Evolutionary conservation across 2,329 filamentous ascomycete genomes (phyloP).

Genomic region (Colletotrichum sp.): DNA sequence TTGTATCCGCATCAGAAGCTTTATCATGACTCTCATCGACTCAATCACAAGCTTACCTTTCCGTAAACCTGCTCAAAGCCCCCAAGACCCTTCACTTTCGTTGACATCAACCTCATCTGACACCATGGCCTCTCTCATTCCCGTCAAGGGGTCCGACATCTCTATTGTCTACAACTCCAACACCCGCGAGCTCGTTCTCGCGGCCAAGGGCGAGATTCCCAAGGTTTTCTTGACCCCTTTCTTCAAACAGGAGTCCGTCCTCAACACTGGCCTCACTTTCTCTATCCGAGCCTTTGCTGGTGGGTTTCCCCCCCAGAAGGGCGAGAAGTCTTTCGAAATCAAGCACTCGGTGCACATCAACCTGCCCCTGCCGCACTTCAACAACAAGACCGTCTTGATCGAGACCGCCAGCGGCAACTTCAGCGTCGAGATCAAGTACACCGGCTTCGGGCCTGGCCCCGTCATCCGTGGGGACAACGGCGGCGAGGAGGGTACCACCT

Average conservation of each 20-base stretch:
- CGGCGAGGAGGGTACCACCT: background rate
- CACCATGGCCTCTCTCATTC: background rate
- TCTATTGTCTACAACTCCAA: background rate
- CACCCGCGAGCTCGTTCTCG: background rate
- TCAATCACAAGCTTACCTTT: background rate
- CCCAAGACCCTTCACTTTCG: background rate
- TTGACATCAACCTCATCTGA: background rate
- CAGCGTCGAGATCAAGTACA: background rate
- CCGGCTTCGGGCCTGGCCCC: background rate
- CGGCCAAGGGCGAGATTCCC: background rate
- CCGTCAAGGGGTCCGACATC: background rate
- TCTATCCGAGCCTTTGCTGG: background rate
- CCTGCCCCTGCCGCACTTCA: background rate
- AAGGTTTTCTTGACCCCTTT: background rate
- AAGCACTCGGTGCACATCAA: background rate
- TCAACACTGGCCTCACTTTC: background rate
- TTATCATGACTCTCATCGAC: background rate
- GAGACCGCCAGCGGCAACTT: background rate
- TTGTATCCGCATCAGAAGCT: background rate
- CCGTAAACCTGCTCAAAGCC: background rate
- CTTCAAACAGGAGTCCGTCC: background rate
- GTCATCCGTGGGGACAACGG: accelerated
- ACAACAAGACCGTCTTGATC: background rate
- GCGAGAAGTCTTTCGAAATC: background rate
- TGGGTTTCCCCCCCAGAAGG: background rate